Evolutionary conservation across 176 grass and related monocot species (phyloP).

Genomic region (Tillandsia fasciculata): DNA sequence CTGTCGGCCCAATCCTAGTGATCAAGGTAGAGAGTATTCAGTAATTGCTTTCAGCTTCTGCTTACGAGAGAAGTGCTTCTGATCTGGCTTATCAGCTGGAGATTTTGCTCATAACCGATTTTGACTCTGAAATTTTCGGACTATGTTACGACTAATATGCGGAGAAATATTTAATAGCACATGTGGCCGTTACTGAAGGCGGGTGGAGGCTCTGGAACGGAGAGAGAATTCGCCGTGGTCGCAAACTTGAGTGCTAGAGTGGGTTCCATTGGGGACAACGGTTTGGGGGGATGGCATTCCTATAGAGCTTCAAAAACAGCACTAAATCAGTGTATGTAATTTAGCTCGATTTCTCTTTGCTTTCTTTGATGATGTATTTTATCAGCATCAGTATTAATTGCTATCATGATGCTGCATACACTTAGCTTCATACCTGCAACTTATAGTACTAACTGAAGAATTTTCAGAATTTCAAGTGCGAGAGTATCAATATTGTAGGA

Average conservation of each 20-base stretch:
- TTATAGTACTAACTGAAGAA: too few relatives aligned
- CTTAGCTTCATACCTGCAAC: too few relatives aligned
- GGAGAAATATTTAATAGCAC: conserved; percentile 30
- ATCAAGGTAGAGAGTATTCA: conserved; percentile 42
- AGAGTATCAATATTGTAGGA: too few relatives aligned
- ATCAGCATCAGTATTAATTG: not conserved
- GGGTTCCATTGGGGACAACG: conserved; percentile 73
- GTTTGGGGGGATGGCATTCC: conserved; percentile 79
- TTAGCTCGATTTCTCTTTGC: not conserved
- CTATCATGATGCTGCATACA: not conserved
- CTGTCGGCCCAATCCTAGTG: conserved; percentile 59
- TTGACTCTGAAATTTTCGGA: not conserved
- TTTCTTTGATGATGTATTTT: not conserved
- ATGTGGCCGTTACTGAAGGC: conserved; percentile 61
- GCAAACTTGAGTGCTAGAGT: conserved; percentile 79
- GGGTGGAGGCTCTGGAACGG: conserved; percentile 35
- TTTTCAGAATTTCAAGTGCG: too few relatives aligned
- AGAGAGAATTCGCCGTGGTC: conserved; percentile 51
- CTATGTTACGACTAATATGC: not conserved
- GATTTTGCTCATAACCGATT: not conserved
- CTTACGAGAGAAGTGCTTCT: not conserved
- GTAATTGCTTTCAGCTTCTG: not conserved
- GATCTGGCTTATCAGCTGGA: not conserved
- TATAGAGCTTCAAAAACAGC: conserved; percentile 89
- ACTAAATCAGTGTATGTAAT: conserved; percentile 62